A percentile compares a stretch with the other conserved stretches of the same genome.
phyloP scores from a whole-genome alignment of 805 yeast species.

The Yarrowia sp. region DNA sequence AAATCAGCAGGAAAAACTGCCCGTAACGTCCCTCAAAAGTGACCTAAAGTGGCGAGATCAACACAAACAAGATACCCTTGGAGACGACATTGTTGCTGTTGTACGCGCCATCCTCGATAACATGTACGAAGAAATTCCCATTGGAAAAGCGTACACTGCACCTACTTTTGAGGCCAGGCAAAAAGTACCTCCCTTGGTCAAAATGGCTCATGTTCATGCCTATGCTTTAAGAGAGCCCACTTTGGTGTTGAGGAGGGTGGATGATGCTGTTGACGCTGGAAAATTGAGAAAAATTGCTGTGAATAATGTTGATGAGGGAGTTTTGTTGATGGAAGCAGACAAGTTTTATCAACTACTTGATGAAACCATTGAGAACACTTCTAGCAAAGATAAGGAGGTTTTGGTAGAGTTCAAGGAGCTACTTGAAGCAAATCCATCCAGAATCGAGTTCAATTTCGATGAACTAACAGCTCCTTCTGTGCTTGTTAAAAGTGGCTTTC shows the following conservation, averaged over 20 bases:
- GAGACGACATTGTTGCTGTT: constrained; percentile 30
- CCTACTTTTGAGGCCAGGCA: constrained; percentile 10
- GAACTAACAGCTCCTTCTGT: constrained; percentile 34
- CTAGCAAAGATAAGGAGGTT: background rate
- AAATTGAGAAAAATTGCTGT: background rate
- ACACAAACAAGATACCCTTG: background rate
- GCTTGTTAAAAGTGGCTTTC: constrained; percentile 38
- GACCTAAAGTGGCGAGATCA: background rate
- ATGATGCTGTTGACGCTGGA: constrained; percentile 8
- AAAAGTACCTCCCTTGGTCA: background rate
- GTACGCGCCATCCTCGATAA: constrained; percentile 33
- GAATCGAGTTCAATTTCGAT: constrained; percentile 33
- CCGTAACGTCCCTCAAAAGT: background rate
- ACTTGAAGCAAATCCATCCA: constrained; percentile 32
- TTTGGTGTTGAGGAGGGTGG: constrained; percentile 1
- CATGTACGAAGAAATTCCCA: constrained; percentile 40
- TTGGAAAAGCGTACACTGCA: constrained; percentile 29
- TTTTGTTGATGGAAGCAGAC: background rate
- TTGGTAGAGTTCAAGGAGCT: background rate
- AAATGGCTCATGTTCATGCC: constrained; percentile 9
- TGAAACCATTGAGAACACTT: constrained; percentile 29
- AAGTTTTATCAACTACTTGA: constrained; percentile 32
- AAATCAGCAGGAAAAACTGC: constrained; percentile 9
- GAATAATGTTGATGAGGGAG: constrained; percentile 15
- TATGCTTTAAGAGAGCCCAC: constrained; percentile 16